Percentiles rank a stretch among this genome's conserved stretches.
Evolutionary conservation across 2,329 filamentous ascomycete species (phyloP).

Genomic region (Orbilia blumenaviensis): DNA sequence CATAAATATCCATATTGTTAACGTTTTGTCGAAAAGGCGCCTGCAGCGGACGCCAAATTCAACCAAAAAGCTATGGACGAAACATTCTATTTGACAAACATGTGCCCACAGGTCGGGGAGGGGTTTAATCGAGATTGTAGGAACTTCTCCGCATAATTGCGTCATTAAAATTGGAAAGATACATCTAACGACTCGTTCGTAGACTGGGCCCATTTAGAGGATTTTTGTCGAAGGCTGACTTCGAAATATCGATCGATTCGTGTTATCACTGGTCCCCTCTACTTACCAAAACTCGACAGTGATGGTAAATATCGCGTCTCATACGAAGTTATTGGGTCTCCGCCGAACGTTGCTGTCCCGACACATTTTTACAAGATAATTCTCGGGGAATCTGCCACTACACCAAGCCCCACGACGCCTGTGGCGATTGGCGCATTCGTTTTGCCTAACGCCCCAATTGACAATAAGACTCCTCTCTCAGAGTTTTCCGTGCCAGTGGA

Average conservation of each 20-base stretch:
- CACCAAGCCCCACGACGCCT: constrained; percentile 66
- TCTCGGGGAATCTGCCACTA: constrained; percentile 75
- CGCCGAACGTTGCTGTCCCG: constrained; percentile 92
- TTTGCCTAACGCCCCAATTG: constrained; percentile 86
- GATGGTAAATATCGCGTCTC: constrained; percentile 95
- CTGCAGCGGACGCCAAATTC: constrained; percentile 96
- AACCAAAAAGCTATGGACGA: constrained; percentile 92
- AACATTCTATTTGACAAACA: constrained; percentile 92
- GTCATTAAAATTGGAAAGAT: neutral
- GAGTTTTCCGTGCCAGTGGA: constrained; percentile 97
- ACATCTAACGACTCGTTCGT: neutral
- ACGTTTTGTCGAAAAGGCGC: constrained; percentile 67
- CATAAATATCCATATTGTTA: neutral
- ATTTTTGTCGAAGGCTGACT: constrained; percentile 89
- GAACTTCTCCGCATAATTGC: neutral
- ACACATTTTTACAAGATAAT: constrained; percentile 99
- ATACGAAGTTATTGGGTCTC: constrained; percentile 94
- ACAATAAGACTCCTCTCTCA: constrained; percentile 83
- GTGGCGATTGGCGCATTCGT: constrained; percentile 95
- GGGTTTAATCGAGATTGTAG: constrained; percentile 94
- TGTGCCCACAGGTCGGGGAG: constrained; percentile 97
- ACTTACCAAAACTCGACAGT: constrained; percentile 83
- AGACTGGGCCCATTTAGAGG: constrained; percentile 97
- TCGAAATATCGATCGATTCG: constrained; percentile 83
- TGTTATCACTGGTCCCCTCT: constrained; percentile 91